These are phyloP conservation scores for Pythium periplocum DNA, from an alignment of 352 stramenopile genomes.

Conservation along the genomic window DNA sequence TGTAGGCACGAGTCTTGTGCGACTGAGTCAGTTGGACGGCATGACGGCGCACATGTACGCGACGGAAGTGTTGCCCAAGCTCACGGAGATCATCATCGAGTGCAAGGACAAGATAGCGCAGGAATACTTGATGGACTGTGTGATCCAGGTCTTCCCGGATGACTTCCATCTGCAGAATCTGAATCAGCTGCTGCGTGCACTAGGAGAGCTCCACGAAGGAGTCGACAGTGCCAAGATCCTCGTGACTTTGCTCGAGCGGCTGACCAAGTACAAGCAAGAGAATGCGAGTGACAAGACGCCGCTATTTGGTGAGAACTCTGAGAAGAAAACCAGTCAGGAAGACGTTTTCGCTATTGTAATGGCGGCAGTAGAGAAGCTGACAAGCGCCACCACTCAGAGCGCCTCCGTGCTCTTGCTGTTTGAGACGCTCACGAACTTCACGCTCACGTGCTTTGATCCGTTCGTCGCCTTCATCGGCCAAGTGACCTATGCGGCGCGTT, in stretches of 20 bases:
- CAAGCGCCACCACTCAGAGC: background rate
- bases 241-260: conserved; percentile 90
- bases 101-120: conserved; percentile 97
- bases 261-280: conserved; percentile 82
- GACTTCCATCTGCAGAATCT: conserved; percentile 98
- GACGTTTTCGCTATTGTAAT: conserved; percentile 18
- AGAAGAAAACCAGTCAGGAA: conserved; percentile 5
- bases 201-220: conserved; percentile 84
- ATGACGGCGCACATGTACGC: conserved; percentile 89
- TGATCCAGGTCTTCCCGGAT: conserved; percentile 97
- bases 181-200: conserved; percentile 79
- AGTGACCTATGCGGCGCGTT: conserved; percentile 24
- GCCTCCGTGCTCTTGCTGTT: conserved; percentile 41
- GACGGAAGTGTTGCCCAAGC: conserved; percentile 81
- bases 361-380: conserved; percentile 8
- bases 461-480: conserved; percentile 22
- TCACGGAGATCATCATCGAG: conserved; percentile 93
- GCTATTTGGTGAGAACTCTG: conserved; percentile 5
- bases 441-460: conserved; percentile 25
- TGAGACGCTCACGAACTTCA: conserved; percentile 46
- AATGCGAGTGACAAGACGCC: conserved; percentile 18
- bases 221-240: conserved; percentile 92
- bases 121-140: conserved; percentile 98
- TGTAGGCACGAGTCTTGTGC: conserved; percentile 96
- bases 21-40: conserved; percentile 94